Evolutionary conservation across 768 basidiomycete species (phyloP).

Genomic region (Boletellus sp.): DNA sequence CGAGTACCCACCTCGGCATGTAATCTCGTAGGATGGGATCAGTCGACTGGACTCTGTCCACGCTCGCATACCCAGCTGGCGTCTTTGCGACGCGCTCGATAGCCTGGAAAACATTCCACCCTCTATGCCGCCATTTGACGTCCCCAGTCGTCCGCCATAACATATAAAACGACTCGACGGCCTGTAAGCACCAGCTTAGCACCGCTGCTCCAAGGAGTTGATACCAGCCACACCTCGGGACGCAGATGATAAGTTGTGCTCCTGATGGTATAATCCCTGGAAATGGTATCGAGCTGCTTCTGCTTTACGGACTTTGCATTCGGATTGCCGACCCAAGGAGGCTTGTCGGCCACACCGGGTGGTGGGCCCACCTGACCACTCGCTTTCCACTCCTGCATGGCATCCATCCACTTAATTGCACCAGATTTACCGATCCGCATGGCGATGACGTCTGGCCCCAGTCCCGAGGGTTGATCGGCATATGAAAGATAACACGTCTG

Average conservation of each 20-base stretch:
- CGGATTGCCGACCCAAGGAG: slow-evolving; percentile 27
- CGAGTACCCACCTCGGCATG: slow-evolving; percentile 69
- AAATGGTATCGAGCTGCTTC: slow-evolving; percentile 20
- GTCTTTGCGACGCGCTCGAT: slow-evolving; percentile 60
- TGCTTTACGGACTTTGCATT: slow-evolving; percentile 14
- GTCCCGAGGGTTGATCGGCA: slow-evolving; percentile 63
- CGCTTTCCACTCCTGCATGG: slow-evolving; percentile 46
- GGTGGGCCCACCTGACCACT: slow-evolving; percentile 44
- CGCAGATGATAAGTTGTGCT: slow-evolving; percentile 54
- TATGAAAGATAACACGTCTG: slow-evolving; percentile 70
- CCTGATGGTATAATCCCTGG: slow-evolving; percentile 52
- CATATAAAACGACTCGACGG: slow-evolving; percentile 69
- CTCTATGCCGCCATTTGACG: slow-evolving; percentile 63
- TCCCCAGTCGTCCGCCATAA: slow-evolving; percentile 71
- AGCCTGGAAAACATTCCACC: slow-evolving; percentile 67
- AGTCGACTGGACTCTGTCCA: slow-evolving; percentile 44
- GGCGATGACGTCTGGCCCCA: slow-evolving; percentile 59
- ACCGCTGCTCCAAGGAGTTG: background rate
- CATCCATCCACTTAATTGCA: slow-evolving; percentile 26
- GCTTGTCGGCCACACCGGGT: slow-evolving; percentile 48
- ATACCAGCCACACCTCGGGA: slow-evolving; percentile 54
- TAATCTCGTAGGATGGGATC: slow-evolving; percentile 43
- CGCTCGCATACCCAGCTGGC: slow-evolving; percentile 56
- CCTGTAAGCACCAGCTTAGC: slow-evolving; percentile 36
- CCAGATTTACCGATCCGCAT: slow-evolving; percentile 27